A percentile compares a stretch with the other conserved stretches of the same genome.
phyloP scores from a whole-genome alignment of 2,329 filamentous ascomycete genomes.

The Penicillium paneum region DNA sequence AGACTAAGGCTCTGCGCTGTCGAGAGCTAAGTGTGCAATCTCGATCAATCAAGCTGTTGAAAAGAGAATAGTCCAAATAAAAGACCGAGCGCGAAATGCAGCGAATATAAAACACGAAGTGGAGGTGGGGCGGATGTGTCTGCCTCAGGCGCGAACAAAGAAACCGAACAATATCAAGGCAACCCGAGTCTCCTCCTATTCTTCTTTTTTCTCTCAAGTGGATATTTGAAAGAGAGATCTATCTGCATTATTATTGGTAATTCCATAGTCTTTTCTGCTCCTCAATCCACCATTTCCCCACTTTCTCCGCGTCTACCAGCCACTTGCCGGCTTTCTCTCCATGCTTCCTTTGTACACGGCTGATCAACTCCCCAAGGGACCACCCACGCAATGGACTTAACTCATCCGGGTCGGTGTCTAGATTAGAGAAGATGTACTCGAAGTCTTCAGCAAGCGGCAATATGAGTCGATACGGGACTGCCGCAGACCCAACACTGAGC shows the following conservation, averaged over 20 bases:
- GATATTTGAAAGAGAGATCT: background rate
- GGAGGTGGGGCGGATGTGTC: slow-evolving; percentile 21
- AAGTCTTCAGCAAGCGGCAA: slow-evolving; percentile 75
- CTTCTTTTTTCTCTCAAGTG: slow-evolving; percentile 1
- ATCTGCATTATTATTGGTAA: slow-evolving; percentile 11
- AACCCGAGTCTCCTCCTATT: slow-evolving; percentile 6
- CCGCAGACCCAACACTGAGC: slow-evolving; percentile 68
- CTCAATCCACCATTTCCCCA: slow-evolving; percentile 39
- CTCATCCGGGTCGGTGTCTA: slow-evolving; percentile 34
- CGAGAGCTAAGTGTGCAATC: background rate
- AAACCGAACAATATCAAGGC: slow-evolving; percentile 11
- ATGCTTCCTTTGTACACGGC: slow-evolving; percentile 24
- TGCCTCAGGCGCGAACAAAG: slow-evolving; percentile 31
- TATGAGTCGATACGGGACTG: slow-evolving; percentile 66
- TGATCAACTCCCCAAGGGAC: slow-evolving; percentile 25
- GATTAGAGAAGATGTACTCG: slow-evolving; percentile 34
- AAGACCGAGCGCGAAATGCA: background rate
- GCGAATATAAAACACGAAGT: slow-evolving; percentile 10
- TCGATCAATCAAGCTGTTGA: background rate
- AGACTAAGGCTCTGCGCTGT: background rate
- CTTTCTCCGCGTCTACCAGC: slow-evolving; percentile 34
- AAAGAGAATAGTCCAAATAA: background rate
- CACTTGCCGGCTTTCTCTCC: slow-evolving; percentile 35
- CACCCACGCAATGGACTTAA: slow-evolving; percentile 29
- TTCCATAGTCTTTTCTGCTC: slow-evolving; percentile 31